Evolutionary conservation across 2,329 filamentous ascomycete genomes (phyloP).

Genomic region (Diaporthe sp.): DNA sequence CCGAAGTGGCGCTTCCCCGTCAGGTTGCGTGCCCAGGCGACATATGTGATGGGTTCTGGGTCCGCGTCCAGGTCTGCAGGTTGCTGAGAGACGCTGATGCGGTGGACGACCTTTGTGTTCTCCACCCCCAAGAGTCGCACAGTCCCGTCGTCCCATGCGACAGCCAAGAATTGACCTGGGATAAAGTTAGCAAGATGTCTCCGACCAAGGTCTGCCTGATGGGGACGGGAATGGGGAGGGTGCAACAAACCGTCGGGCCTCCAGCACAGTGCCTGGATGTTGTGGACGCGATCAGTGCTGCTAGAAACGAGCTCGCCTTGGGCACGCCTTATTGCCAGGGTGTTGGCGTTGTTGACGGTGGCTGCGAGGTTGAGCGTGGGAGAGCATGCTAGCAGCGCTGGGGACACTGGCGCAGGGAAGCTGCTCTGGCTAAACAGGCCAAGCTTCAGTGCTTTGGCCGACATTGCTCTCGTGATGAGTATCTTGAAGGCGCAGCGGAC

Average conservation of each 20-base stretch:
- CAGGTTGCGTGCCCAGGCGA: slow-evolving; percentile 65
- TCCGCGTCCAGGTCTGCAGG: slow-evolving; percentile 48
- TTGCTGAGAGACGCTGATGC: slow-evolving; percentile 65
- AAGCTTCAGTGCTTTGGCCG: slow-evolving; percentile 49
- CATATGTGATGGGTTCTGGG: slow-evolving; percentile 61
- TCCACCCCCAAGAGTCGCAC: slow-evolving; percentile 84
- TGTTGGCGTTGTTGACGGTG: slow-evolving; percentile 75
- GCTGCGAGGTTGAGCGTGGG: slow-evolving; percentile 88
- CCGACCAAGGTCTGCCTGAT: slow-evolving; percentile 36
- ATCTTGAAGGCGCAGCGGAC: background rate
- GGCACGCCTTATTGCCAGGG: slow-evolving; percentile 81
- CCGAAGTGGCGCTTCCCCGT: slow-evolving; percentile 46
- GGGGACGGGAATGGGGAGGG: slow-evolving; percentile 35
- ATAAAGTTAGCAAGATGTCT: slow-evolving; percentile 38
- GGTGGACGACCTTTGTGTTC: slow-evolving; percentile 84
- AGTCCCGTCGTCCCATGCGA: slow-evolving; percentile 85
- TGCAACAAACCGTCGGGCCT: slow-evolving; percentile 71
- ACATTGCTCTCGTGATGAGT: slow-evolving; percentile 32
- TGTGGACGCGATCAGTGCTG: slow-evolving; percentile 55
- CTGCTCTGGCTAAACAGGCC: slow-evolving; percentile 68
- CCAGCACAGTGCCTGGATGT: slow-evolving; percentile 69
- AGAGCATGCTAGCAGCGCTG: slow-evolving; percentile 78
- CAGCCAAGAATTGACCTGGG: slow-evolving; percentile 80
- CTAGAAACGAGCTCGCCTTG: slow-evolving; percentile 77
- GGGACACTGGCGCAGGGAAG: slow-evolving; percentile 66